Evolutionary conservation across 345 rosid species (phyloP), one percentile per base, ranked within the genome.

Genomic region (Cardamine occulta): DNA sequence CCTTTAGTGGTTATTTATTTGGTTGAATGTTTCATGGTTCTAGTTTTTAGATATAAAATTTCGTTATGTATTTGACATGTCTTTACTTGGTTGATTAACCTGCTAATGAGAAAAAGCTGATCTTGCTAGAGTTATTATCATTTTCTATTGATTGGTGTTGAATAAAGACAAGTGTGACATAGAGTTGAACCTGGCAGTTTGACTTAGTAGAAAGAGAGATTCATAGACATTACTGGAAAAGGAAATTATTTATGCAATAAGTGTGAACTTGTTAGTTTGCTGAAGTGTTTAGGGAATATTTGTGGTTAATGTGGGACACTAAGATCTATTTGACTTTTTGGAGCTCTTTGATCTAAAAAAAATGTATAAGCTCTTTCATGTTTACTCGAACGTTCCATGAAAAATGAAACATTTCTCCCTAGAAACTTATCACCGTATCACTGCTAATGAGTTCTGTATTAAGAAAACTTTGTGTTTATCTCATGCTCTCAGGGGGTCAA

Each of bases 401-500:
- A 29, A n/a, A n/a, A n/a, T 42, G 45, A 64, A 54, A 45, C 2
- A 21, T 73, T 29, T 63, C 11, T 7, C 21, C 24, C 8, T 45
- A 32, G 19, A 31, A 42, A 19, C 64, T 64, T 15, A 19, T 31
- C 35, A 74, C 1, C 42, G 42, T 13, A 17, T 72, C 9, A 49
- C 21, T 74, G 35, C 26, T 31, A 12, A 9, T 66, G 48, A 28
- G 12, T 42, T 68, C 12, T 61, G 18, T 70, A 45, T 47, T 28
- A 47, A 26, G 15, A 47, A 63, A 44, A 44, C 4, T 14, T 44
- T 63, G 24, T 42, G 57, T 61, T 12, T 63, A 42, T 51, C 11
- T 68, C 29, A 18, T 81, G 37, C 54, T 55, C 63, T 37, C 61
- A 94, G 97, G 86, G 72, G 68, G 65, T 37, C 73, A 62, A 75